Conservation (phyloP, 768 basidiomycete species). For the Pleurotus giganteus region DNA sequence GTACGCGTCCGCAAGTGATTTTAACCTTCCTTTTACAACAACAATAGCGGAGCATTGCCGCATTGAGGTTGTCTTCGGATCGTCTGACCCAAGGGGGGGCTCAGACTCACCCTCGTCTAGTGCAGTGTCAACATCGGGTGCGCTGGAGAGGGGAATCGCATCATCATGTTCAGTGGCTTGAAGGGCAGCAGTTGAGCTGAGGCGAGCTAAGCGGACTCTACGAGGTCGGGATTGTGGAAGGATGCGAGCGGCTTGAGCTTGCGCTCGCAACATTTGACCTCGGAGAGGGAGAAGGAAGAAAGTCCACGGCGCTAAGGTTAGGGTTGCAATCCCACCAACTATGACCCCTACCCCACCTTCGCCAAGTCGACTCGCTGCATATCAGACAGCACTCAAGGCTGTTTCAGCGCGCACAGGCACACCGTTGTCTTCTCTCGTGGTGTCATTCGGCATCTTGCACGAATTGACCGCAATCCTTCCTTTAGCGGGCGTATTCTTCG, state of each 20-base stretch:
- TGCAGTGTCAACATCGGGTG: no score
- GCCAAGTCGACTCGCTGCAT: conserved; percentile 39
- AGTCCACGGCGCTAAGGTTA: conserved; percentile 10
- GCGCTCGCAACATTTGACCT: conserved; percentile 6
- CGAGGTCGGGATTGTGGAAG: conserved; percentile 1
- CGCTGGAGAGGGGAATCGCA: no score
- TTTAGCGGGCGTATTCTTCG: conserved; percentile 71
- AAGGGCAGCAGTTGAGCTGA: neutral
- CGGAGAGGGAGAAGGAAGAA: neutral
- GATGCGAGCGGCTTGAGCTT: neutral
- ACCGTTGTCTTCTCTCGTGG: conserved; percentile 69
- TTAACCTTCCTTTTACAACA: conserved; percentile 37
- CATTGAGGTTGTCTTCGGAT: conserved; percentile 8
- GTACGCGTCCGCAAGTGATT: conserved; percentile 48
- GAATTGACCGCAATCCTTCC: conserved; percentile 82
- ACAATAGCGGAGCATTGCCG: conserved; percentile 32
- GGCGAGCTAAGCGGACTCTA: neutral
- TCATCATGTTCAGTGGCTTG: neutral
- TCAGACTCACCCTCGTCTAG: neutral
- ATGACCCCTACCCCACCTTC: conserved; percentile 5
- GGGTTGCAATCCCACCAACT: conserved; percentile 15
- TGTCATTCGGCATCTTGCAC: conserved; percentile 83
- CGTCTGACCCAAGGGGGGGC: no score
- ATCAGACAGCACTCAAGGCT: conserved; percentile 51
- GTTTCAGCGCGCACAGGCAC: conserved; percentile 70